Evolutionary conservation across 345 rosid genomes (phyloP).

Genomic region (Syzygium aromaticum): DNA sequence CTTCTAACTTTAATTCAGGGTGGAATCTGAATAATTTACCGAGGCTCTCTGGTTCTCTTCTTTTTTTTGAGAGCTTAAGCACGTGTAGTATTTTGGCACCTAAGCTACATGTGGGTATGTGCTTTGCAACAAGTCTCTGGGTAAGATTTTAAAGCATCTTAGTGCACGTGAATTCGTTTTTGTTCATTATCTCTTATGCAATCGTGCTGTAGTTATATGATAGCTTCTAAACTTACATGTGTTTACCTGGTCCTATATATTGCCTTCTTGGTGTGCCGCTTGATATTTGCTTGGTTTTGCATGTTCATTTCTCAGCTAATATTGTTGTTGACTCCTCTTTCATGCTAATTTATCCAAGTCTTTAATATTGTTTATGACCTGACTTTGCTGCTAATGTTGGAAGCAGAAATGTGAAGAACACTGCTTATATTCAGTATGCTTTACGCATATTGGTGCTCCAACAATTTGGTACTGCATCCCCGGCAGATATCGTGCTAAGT

Average conservation of each 20-base stretch:
- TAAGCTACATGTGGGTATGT: conserved; percentile 61
- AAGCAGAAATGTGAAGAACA: conserved; percentile 65
- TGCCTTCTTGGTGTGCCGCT: background rate
- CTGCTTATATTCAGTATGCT: conserved; percentile 47
- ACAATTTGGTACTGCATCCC: conserved; percentile 63
- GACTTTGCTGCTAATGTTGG: background rate
- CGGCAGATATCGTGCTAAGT: conserved; percentile 24
- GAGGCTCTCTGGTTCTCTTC: conserved; percentile 59
- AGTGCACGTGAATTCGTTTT: background rate
- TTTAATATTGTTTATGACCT: background rate
- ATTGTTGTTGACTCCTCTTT: background rate
- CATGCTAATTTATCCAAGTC: background rate
- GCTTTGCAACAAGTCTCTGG: conserved; percentile 54
- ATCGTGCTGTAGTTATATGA: background rate
- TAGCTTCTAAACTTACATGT: background rate
- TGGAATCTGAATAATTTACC: conserved; percentile 75
- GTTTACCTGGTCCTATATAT: background rate
- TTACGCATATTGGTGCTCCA: conserved; percentile 62
- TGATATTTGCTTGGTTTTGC: background rate
- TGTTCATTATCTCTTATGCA: background rate
- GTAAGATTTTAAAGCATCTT: conserved; percentile 28
- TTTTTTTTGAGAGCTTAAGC: conserved; percentile 36
- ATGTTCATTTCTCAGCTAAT: background rate
- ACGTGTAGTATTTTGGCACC: conserved; percentile 34
- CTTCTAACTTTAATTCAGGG: conserved; percentile 24